Evolutionary conservation across 2,329 filamentous ascomycete species (phyloP), one percentile per base, ranked within the genome.

Genomic region (Phialophora tarda): DNA sequence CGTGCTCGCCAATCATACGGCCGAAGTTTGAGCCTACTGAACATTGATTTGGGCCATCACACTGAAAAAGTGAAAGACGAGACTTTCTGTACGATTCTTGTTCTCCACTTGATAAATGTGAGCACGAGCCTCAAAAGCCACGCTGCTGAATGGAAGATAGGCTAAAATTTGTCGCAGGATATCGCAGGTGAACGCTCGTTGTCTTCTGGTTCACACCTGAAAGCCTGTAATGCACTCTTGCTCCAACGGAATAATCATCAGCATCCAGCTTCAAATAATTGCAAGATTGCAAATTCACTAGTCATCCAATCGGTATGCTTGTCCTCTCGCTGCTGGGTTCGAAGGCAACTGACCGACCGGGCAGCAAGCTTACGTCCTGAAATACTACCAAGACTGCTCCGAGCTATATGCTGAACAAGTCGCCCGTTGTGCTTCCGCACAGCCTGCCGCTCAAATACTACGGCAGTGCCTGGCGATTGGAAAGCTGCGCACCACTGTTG

Each of bases 21-120:
- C 12, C 56, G 56, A 47, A 11, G 38, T 32, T 26, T 50, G 56
- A 50, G 17, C 11, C 24, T 59, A 2, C 21, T 59, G 41, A 59
- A 48, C 12, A 14, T 14, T 23, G 34, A 23, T 23, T 47, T 59
- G 6, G 41, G 41, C 28, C n/a, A 59, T 24, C 23, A 57, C 23
- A 14, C 6, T 44, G 38, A 59, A 8, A 48, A 28, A 14, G 26
- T 32, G 56, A 48, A 59, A 47, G 56, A 57, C 30, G 54, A 59
- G 38, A 48, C 56, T 30, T n/a, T 50, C 34, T 59, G 56, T 48
- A 59, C 56, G 8, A 28, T 59, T 30, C 56, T 48, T 17, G 34
- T 59, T n/a, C 56, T 59, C 12, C 56, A 48, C n/a, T 59, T 59
- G 23, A 47, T 59, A n/a, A n/a, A 21, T n/a, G 56, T 59, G 24